These are phyloP conservation scores for Xerocomus amazonicus DNA, from an alignment of 1,284 basidiomycete species.

Conservation along the genomic window DNA sequence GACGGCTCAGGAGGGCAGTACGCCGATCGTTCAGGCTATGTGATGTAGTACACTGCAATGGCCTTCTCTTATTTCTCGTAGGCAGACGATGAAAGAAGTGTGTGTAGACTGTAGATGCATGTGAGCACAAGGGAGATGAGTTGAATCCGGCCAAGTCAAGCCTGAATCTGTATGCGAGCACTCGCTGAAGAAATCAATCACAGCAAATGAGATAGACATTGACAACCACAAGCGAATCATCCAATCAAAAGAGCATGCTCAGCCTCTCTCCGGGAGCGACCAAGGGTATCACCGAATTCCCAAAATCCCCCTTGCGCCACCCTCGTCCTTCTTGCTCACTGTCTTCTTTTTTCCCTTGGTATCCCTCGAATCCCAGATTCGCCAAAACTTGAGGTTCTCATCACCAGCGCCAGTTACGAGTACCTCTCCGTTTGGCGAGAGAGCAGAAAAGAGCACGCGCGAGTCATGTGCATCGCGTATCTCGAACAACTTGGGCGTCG, in stretches of 20 bases:
- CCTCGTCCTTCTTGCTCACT: slow-evolving; percentile 33
- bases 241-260: not conserved
- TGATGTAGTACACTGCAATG: slow-evolving; percentile 1
- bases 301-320: slow-evolving; percentile 33
- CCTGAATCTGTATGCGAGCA: too few species aligned
- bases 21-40: slow-evolving; percentile 53
- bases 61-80: not conserved
- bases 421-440: slow-evolving; percentile 85
- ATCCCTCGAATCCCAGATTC: slow-evolving; percentile 63
- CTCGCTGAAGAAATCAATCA: too few species aligned
- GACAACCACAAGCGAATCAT: not conserved
- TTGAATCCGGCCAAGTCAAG: too few species aligned
- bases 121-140: too few species aligned
- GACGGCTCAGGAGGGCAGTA: slow-evolving; percentile 71
- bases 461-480: slow-evolving; percentile 91
- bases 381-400: slow-evolving; percentile 94
- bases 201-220: not conserved
- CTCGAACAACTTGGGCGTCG: slow-evolving; percentile 58
- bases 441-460: slow-evolving; percentile 80
- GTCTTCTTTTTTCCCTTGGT: slow-evolving; percentile 47
- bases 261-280: not conserved
- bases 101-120: not conserved
- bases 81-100: not conserved
- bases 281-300: slow-evolving; percentile 29
- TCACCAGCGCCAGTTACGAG: slow-evolving; percentile 89